Evolutionary conservation across 129 eudicot species (phyloP), one percentile per base, ranked within the genome.

Genomic region (Flaveria bidentis): DNA sequence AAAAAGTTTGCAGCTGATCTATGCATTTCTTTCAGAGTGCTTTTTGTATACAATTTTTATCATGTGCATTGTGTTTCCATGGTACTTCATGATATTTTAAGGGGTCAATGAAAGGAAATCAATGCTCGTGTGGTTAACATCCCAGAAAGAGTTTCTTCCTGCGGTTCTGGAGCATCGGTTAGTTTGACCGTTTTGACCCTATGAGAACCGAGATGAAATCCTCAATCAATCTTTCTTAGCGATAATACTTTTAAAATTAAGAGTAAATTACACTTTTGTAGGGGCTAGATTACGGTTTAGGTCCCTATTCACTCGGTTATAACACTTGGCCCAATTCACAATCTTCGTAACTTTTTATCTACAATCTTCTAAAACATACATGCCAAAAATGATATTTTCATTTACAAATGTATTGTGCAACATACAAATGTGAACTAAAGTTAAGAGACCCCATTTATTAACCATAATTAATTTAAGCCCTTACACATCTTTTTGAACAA

Each of bases 381-480:
- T 13, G 11, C 36, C 49, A 30, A 15, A 15, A 20, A 28, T 50
- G 53, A 30, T 50, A 26, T 50, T 4, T 57, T 44, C 9, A 14
- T 55, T 62, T 42, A 28, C 57, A 25, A 62, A 46, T 61, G 18
- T 33, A 22, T 8, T 5, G 42, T 45, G 62, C 51, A 39, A 56
- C 12, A 56, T 6, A 57, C 67, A 41, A 56, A 2, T 36, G 67
- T 18, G 13, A 53, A 7, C 33, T 22, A 5, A 63, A 63, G 69
- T 1, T 30, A 36, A 46, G 36, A 22, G 9, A 68, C 46, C 72
- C 28, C 20, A 62, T 50, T 67, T 62, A 71, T 72, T 62, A 64
- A 72, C 69, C 58, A 80, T 52, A 13, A 18, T 63, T 46, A 72
- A 67, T 39, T 30, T 25, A 76, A 71, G 20, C 46, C 58, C 82